Evolutionary conservation across 176 grass and related monocot genomes (phyloP).

Genomic region (Oryza officinalis): DNA sequence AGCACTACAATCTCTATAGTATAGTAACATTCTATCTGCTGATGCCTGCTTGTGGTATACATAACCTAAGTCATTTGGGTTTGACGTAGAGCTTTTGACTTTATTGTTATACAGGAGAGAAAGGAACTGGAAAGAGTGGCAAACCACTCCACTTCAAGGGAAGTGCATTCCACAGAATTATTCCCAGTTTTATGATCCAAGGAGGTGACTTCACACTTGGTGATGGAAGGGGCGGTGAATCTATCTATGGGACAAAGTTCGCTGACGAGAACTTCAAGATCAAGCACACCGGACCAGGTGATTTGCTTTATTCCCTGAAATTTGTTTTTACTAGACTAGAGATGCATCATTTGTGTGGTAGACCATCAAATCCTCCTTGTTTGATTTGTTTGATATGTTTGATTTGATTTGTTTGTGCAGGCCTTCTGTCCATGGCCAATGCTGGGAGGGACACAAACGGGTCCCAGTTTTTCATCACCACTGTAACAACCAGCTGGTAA

Average conservation of each 20-base stretch:
- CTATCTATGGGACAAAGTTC: conserved; percentile 88
- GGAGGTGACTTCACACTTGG: conserved; percentile 98
- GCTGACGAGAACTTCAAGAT: conserved; percentile 96
- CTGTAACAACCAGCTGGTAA: conserved; percentile 95
- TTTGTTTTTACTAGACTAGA: background rate
- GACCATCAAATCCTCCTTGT: background rate
- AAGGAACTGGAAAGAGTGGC: conserved; percentile 82
- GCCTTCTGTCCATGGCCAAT: conserved; percentile 97
- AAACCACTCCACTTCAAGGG: conserved; percentile 97
- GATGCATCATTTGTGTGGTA: background rate
- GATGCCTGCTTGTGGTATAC: background rate
- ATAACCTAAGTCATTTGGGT: background rate
- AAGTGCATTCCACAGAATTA: conserved; percentile 90
- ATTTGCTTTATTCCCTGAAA: background rate
- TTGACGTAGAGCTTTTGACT: background rate
- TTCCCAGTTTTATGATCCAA: conserved; percentile 98
- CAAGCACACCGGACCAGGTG: conserved; percentile 97
- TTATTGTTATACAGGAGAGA: conserved; percentile 69
- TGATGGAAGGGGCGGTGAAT: conserved; percentile 93
- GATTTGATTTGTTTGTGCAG: conserved; percentile 33
- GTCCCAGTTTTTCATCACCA: conserved; percentile 99
- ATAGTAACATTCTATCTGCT: background rate
- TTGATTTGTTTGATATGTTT: conserved; percentile 18
- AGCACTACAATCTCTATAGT: background rate
- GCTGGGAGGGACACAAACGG: conserved; percentile 83